Evolutionary conservation across 305 asterid species (phyloP).

Genomic region (Lippia alba): DNA sequence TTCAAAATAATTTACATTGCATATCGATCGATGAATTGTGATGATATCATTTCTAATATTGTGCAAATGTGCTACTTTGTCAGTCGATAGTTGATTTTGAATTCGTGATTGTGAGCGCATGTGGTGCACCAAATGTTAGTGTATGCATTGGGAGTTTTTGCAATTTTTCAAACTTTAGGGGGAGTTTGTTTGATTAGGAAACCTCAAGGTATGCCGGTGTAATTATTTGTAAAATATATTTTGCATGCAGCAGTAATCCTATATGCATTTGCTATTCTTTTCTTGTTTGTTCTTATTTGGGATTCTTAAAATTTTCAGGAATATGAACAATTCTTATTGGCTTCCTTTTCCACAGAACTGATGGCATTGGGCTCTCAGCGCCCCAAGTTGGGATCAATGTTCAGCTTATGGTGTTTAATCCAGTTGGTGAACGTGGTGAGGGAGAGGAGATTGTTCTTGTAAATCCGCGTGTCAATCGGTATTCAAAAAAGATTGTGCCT

Average conservation of each 20-base stretch:
- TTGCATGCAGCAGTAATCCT: not conserved
- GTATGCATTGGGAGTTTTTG: too few species aligned
- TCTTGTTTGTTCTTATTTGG: constrained; percentile 28
- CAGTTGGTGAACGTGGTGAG: constrained; percentile 78
- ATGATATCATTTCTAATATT: too few species aligned
- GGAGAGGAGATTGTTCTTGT: constrained; percentile 93
- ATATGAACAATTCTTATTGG: constrained; percentile 50
- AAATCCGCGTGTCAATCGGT: constrained; percentile 73
- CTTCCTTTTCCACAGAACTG: constrained; percentile 70
- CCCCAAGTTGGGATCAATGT: constrained; percentile 95
- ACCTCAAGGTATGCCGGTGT: too few species aligned
- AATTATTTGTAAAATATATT: not conserved
- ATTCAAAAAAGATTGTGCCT: constrained; percentile 65
- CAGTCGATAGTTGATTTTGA: too few species aligned
- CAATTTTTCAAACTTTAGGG: too few species aligned
- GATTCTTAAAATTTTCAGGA: constrained; percentile 42
- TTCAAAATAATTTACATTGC: not conserved
- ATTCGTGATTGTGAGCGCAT: too few species aligned
- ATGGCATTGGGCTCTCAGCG: constrained; percentile 94
- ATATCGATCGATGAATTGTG: too few species aligned
- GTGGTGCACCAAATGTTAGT: too few species aligned
- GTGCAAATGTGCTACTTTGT: too few species aligned
- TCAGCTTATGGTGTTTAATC: constrained; percentile 94
- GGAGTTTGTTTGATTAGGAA: too few species aligned
- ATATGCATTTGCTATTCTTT: constrained; percentile 13